phyloP scores from a whole-genome alignment of 306 rosid species.

The Pterocarpus macrocarpus region DNA sequence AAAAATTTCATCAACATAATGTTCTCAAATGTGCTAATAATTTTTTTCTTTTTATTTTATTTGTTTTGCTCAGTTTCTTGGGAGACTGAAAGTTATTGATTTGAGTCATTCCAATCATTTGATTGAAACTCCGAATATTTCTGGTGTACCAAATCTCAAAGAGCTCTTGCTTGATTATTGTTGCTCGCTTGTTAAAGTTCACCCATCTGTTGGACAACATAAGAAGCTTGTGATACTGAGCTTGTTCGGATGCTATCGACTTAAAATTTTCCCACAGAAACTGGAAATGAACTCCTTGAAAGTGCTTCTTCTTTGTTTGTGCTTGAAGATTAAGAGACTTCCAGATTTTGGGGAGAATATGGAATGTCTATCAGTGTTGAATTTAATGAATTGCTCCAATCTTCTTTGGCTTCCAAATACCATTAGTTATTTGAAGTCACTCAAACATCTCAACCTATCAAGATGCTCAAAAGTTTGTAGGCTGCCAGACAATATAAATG shows the following conservation, averaged over 20 bases:
- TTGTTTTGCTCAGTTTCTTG: conserved; percentile 19
- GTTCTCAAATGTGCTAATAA: not conserved
- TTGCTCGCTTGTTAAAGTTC: conserved; percentile 19
- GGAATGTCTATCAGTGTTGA: not conserved
- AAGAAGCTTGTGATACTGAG: conserved; percentile 19
- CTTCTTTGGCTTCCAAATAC: conserved; percentile 31
- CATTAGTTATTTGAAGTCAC: conserved; percentile 28
- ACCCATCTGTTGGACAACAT: conserved; percentile 25
- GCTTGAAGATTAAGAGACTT: conserved; percentile 19
- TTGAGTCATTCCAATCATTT: conserved; percentile 34
- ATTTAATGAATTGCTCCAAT: conserved; percentile 29
- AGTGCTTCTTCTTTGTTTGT: conserved; percentile 14
- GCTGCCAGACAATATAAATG: conserved; percentile 21
- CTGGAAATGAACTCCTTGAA: conserved; percentile 43
- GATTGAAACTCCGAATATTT: conserved; percentile 26
- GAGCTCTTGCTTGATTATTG: conserved; percentile 40
- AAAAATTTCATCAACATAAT: not conserved
- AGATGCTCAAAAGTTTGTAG: conserved; percentile 29
- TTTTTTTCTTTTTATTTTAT: not conserved
- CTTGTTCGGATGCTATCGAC: conserved; percentile 33
- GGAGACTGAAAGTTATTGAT: conserved; percentile 38
- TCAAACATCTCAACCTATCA: conserved; percentile 20
- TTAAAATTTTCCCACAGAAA: not conserved
- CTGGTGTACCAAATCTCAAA: conserved; percentile 22
- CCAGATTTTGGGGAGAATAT: conserved; percentile 42